A percentile compares a stretch with the other conserved stretches of the same genome.
Evolutionary conservation across 176 grass and related monocot genomes (phyloP).

Genomic region (Aegilops longissima): DNA sequence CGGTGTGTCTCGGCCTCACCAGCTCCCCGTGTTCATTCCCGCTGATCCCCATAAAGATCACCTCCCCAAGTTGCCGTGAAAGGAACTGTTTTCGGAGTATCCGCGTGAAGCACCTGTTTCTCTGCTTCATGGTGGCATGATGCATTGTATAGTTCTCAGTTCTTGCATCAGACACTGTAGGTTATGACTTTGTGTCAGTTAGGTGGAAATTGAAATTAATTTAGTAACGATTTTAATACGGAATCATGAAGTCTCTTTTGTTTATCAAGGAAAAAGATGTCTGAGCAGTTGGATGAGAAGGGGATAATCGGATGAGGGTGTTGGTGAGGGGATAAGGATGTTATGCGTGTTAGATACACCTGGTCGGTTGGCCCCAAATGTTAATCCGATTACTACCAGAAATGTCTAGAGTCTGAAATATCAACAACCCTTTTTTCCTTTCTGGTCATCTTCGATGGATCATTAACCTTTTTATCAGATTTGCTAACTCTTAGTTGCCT

Average conservation of each 20-base stretch:
- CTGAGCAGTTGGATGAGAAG: not conserved
- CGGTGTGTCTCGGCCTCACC: slow-evolving; percentile 43
- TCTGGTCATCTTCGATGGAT: too few relatives aligned
- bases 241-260: not conserved
- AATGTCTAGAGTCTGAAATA: not conserved
- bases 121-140: not conserved
- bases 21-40: slow-evolving; percentile 77
- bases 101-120: slow-evolving; percentile 8
- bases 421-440: not conserved
- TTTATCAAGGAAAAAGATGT: not conserved
- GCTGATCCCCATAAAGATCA: slow-evolving; percentile 63
- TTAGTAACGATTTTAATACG: slow-evolving; percentile 19
- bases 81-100: slow-evolving; percentile 11
- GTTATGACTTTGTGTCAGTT: not conserved
- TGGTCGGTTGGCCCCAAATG: not conserved
- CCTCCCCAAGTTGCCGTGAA: slow-evolving; percentile 55
- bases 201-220: slow-evolving; percentile 23
- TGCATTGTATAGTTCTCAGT: slow-evolving; percentile 37
- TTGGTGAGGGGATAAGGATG: slow-evolving; percentile 15
- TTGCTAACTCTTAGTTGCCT: too few relatives aligned
- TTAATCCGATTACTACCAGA: not conserved
- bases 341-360: not conserved
- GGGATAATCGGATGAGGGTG: not conserved
- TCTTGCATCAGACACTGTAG: slow-evolving; percentile 33
- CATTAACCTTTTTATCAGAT: too few relatives aligned